Percentiles rank a stretch among this genome's conserved stretches.
These are phyloP conservation scores for Colletotrichum sp. DNA, from an alignment of 2,329 filamentous ascomycete species.

Conservation along the genomic window DNA sequence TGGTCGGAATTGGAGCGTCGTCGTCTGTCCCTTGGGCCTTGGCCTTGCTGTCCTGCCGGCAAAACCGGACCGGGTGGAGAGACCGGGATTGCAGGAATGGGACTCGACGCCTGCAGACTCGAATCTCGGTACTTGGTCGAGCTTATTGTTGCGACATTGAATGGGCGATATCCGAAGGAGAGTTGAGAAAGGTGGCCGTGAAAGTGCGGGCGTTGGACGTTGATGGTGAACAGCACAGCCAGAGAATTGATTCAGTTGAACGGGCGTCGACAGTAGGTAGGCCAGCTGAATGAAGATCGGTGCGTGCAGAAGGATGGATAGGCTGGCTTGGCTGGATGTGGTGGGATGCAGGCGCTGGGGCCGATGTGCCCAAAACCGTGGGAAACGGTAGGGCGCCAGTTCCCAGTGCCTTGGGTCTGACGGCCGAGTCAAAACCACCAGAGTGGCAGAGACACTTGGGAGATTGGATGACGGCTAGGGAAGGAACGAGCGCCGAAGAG, in stretches of 20 bases:
- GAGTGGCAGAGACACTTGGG: neutral
- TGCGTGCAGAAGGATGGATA: neutral
- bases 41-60: neutral
- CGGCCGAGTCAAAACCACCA: conserved; percentile 5
- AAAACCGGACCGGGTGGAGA: neutral
- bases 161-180: neutral
- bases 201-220: neutral
- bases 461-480: conserved; percentile 18
- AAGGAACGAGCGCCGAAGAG: conserved; percentile 8
- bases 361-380: neutral
- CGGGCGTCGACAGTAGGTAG: neutral
- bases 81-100: neutral
- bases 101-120: neutral
- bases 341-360: neutral
- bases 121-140: neutral
- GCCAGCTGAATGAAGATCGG: neutral
- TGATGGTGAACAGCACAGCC: neutral
- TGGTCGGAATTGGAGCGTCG: neutral
- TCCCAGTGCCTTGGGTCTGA: conserved; percentile 9
- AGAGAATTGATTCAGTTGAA: neutral
- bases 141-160: neutral
- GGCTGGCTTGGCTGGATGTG: neutral
- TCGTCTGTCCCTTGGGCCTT: neutral
- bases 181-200: neutral
- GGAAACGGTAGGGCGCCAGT: conserved; percentile 6